Conservation (phyloP, 306 rosid species). For the Cucumis hystrix region DNA sequence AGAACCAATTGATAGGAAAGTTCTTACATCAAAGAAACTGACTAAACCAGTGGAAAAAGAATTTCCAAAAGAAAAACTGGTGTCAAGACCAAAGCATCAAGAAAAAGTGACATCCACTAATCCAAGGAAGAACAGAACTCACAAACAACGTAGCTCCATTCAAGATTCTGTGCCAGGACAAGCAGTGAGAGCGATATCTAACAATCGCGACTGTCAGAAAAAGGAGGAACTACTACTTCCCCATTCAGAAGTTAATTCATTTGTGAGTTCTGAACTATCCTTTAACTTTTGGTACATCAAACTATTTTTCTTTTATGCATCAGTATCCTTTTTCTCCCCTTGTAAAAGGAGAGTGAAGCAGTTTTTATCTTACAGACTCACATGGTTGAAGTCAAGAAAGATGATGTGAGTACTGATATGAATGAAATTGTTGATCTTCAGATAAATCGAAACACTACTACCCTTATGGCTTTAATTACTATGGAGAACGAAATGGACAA, state of each 20-base stretch:
- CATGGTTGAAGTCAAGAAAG: conserved; percentile 23
- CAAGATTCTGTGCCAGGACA: conserved; percentile 15
- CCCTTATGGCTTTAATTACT: conserved; percentile 10
- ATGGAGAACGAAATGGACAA: conserved; percentile 11
- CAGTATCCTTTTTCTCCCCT: not conserved
- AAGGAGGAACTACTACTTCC: conserved; percentile 11
- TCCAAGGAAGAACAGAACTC: conserved; percentile 29
- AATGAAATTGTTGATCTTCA: conserved; percentile 20
- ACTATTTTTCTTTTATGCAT: not conserved
- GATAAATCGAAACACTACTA: conserved; percentile 15
- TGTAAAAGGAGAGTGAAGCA: conserved; percentile 1
- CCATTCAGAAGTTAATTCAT: not conserved
- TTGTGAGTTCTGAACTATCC: conserved; percentile 1
- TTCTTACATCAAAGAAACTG: conserved; percentile 9
- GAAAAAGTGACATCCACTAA: conserved; percentile 24
- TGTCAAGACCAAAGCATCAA: conserved; percentile 38
- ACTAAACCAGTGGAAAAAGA: conserved; percentile 28
- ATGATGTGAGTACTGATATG: conserved; percentile 13
- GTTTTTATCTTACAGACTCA: conserved; percentile 31
- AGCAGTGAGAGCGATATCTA: conserved; percentile 10
- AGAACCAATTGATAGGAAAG: conserved; percentile 24
- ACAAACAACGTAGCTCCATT: not conserved
- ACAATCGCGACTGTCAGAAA: conserved; percentile 17
- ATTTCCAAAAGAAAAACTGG: conserved; percentile 19
- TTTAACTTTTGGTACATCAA: not conserved